Conservation (phyloP, 1,139 yeast genomes). For the Kodamaea suecica region DNA sequence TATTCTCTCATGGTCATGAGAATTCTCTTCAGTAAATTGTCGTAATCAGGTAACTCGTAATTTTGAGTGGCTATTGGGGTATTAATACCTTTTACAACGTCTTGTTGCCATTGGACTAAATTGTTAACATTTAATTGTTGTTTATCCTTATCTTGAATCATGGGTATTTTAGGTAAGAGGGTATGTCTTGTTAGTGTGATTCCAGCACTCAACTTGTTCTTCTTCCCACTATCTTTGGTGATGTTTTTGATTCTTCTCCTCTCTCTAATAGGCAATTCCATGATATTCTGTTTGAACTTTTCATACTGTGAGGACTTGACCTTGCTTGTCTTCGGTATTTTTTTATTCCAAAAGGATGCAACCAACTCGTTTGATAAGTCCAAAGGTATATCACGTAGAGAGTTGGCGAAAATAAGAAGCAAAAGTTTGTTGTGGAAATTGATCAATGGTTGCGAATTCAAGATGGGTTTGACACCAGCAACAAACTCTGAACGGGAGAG, state of each 20-base stretch:
- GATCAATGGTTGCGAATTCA: conserved; percentile 43
- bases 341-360: conserved; percentile 56
- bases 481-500: conserved; percentile 75
- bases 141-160: conserved; percentile 57
- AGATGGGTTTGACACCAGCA: conserved; percentile 49
- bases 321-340: conserved; percentile 41
- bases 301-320: conserved; percentile 67
- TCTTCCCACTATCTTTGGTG: conserved; percentile 76
- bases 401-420: conserved; percentile 78
- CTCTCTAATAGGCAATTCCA: conserved; percentile 84
- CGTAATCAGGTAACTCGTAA: conserved; percentile 80
- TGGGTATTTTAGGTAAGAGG: conserved; percentile 84
- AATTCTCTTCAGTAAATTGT: conserved; percentile 64
- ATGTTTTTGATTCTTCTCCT: conserved; percentile 81
- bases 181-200: conserved; percentile 82
- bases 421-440: conserved; percentile 78
- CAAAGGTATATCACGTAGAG: conserved; percentile 63
- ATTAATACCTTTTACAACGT: conserved; percentile 84
- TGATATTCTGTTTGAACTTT: conserved; percentile 76
- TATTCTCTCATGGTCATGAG: conserved; percentile 85
- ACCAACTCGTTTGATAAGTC: conserved; percentile 44
- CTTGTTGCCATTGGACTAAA: conserved; percentile 87
- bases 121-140: conserved; percentile 52
- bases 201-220: conserved; percentile 71
- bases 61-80: conserved; percentile 78